Base-by-base conservation (phyloP, 2,329 filamentous ascomycete genomes). In the Botryosphaeria dothidea region DNA sequence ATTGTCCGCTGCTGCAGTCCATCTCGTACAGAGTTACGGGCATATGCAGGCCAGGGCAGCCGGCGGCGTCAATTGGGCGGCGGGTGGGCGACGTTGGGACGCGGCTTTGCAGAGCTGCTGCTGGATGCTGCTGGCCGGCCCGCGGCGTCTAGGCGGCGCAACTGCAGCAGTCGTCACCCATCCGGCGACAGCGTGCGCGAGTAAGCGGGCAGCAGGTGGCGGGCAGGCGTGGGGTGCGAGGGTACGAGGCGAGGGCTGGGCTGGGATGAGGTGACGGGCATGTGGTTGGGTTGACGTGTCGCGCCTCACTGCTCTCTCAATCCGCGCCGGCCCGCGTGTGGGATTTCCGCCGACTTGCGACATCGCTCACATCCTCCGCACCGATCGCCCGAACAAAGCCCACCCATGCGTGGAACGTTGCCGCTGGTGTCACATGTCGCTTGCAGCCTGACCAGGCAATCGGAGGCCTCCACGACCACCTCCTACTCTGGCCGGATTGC, bases 341-440 rank as follows among this genome's bases (percentile, higher is more conserved):
- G 45, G 31, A 49, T 36, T 25, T 23, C 15, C 54, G 23, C 23
- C 19, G 17, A 13, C 54, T 45, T 61, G 41, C 57, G 57, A 48
- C 41, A 46, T 60, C 56, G 56, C 56, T 25, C 56, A 11, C 56
- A 60, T 46, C 56, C 56, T 60, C 56, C 56, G 27, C 56, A 34
- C 4, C 56, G 56, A 60, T 57, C 58, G 43, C 45, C 41, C 15
- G 6, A 19, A 17, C 27, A 36, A 9, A 29, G 23, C 15, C 56
- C 57, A 34, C 27, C 41, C 11, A 25, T 6, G 41, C 43, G 41
- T 49, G 41, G 41, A 46, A 46, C 57, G 41, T 48, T 23, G 41
- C 49, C 29, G n/a, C 46, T 29, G 48, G 15, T 23, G 27, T 62
- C 58, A 49, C 58, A 49, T 62, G 43, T 38, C 13, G 17, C 58